Conservation (phyloP, 106 monocot genomes). For the Iris macrosiphon region DNA sequence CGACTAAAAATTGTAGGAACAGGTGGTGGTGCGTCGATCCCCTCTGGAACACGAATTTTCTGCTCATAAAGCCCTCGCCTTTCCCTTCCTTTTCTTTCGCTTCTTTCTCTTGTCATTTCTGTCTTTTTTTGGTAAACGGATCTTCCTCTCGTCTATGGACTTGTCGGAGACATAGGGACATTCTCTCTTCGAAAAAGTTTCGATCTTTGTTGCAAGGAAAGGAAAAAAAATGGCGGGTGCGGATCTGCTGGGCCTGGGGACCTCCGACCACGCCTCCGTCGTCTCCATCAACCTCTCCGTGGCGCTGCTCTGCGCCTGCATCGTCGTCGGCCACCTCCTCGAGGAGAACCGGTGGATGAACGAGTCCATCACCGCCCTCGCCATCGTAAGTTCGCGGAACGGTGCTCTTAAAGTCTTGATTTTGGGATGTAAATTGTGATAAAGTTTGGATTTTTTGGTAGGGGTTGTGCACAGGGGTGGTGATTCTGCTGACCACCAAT, state of each 20-base stretch:
- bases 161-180: too few relatives aligned
- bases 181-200: too few relatives aligned
- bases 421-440: not conserved
- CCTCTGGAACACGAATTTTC: too few relatives aligned
- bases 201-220: too few relatives aligned
- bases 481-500: constrained; percentile 70
- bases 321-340: constrained; percentile 87
- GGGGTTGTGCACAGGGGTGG: constrained; percentile 73
- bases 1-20: too few relatives aligned
- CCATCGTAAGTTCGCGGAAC: constrained; percentile 38
- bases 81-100: too few relatives aligned
- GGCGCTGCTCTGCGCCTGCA: constrained; percentile 77
- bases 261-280: constrained; percentile 77
- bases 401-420: not conserved
- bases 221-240: constrained; percentile 9
- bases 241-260: constrained; percentile 34
- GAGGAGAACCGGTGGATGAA: constrained; percentile 96
- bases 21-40: too few relatives aligned
- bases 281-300: constrained; percentile 78
- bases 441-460: constrained; percentile 9
- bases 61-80: too few relatives aligned
- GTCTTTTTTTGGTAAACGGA: too few relatives aligned
- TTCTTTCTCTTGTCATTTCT: too few relatives aligned
- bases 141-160: too few relatives aligned
- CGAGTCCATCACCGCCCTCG: constrained; percentile 88